Evolutionary conservation across 495 filamentous ascomycete species (phyloP), one percentile per base, ranked within the genome.

Genomic region (Oleoguttula mirabilis): DNA sequence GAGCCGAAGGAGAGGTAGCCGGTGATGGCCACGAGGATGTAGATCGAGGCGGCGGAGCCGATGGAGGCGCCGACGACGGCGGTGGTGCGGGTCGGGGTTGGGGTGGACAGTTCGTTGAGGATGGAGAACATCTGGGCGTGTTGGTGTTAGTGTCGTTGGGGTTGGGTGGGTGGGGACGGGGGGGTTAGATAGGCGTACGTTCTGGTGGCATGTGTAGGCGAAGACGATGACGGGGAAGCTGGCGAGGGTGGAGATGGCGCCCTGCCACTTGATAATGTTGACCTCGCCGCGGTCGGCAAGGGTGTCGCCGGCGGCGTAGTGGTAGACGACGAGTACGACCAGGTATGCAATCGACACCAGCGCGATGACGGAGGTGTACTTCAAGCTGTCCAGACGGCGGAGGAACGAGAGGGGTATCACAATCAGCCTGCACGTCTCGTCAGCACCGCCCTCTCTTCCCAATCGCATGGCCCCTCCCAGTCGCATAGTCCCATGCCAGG

Each of bases 181-280:
- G 6, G 42, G 21, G 14, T 2, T 19, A 5, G 8, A 8, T 28
- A 2, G 21, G 32, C 22, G 17, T 66, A 94, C 86, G 55, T 98
- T 98, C 52, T 98, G 90, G 62, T 98, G 90, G 57, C 92, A 98
- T 3, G 90, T 98, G 62, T 95, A 98, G 15, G 90, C 90, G 65
- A 96, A 98, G 7, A 98, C 84, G 43, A 95, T 84, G 31, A 98
- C 84, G 0, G 90, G 92, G 45, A 98, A 77, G 48, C 81, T 88
- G 50, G 82, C 80, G 30, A 98, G 71, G 2, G 79, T 76, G 16
- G 81, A 73, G 27, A 93, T 70, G 12, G 80, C 68, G 0, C 90
- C 86, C 19, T 75, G 79, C 77, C 85, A 93, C 39, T 72, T 66
- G 45, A 90, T 66, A 14, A 82, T 59, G 19, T 81, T 76, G 47